These are phyloP conservation scores for Rheum nobile DNA, from an alignment of 148 eudicot species.

Conservation along the genomic window DNA sequence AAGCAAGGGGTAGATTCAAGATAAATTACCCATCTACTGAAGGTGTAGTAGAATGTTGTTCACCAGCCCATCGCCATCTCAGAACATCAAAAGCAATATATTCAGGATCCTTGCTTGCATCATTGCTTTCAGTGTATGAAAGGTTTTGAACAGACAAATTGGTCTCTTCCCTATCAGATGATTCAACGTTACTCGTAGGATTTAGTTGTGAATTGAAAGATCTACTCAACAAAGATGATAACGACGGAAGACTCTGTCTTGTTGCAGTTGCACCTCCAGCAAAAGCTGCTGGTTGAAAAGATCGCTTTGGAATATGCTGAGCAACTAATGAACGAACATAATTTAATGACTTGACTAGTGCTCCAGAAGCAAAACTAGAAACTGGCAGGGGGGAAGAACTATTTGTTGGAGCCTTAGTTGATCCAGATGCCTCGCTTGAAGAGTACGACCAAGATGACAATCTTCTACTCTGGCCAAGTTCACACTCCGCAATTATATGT, in stretches of 20 bases:
- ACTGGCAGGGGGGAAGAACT: constrained; percentile 60
- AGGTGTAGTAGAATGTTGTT: constrained; percentile 44
- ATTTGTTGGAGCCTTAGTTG: constrained; percentile 32
- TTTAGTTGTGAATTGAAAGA: constrained; percentile 82
- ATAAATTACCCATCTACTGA: constrained; percentile 56
- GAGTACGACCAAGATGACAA: constrained; percentile 54
- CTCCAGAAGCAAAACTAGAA: constrained; percentile 72
- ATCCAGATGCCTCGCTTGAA: constrained; percentile 45
- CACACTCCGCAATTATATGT: constrained; percentile 77
- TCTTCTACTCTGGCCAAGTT: constrained; percentile 56
- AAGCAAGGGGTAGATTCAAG: constrained; percentile 4
- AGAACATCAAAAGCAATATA: constrained; percentile 77
- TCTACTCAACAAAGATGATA: constrained; percentile 80
- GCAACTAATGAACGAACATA: constrained; percentile 93
- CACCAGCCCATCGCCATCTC: constrained; percentile 86
- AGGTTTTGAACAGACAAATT: constrained; percentile 48
- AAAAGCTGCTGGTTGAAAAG: constrained; percentile 85
- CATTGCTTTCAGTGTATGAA: constrained; percentile 51
- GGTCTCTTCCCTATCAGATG: constrained; percentile 58
- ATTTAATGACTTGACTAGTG: constrained; percentile 81
- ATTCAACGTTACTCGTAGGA: constrained; percentile 59
- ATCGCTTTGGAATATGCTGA: constrained; percentile 73
- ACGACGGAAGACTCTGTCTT: constrained; percentile 82
- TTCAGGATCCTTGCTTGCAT: constrained; percentile 49
- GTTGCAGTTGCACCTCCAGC: constrained; percentile 72